phyloP scores from a whole-genome alignment of 1,284 basidiomycete species.

The Puccinia coronata region DNA sequence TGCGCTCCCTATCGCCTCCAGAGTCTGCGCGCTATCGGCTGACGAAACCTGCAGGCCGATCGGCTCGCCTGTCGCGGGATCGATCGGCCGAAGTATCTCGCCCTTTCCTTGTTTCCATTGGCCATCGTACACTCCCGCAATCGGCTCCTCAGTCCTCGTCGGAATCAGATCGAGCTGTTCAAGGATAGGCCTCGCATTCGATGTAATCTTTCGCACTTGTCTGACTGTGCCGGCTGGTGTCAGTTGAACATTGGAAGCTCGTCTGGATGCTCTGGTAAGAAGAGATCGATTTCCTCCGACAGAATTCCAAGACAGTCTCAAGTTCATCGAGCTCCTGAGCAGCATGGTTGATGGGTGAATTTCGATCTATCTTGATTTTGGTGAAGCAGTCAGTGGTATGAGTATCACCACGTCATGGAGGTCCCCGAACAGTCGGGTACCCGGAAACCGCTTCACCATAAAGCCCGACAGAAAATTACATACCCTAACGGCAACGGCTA shows the following conservation, averaged over 20 bases:
- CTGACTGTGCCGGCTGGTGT: not conserved
- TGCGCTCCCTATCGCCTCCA: conserved; percentile 67
- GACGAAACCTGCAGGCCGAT: conserved; percentile 57
- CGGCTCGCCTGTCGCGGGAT: conserved; percentile 54
- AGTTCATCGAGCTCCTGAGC: not conserved
- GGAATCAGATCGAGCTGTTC: conserved; percentile 37
- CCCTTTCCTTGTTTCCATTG: conserved; percentile 51
- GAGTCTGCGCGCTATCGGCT: conserved; percentile 71
- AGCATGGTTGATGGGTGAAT: not conserved
- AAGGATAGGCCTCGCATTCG: conserved; percentile 20
- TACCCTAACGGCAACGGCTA: too few relatives aligned
- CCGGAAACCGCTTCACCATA: too few relatives aligned
- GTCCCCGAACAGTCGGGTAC: too few relatives aligned
- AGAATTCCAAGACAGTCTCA: not conserved
- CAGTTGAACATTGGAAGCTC: not conserved
- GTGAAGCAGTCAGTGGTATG: not conserved
- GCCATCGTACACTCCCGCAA: conserved; percentile 55
- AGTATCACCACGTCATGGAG: too few relatives aligned
- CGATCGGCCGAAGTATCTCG: conserved; percentile 51
- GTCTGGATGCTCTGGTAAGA: not conserved
- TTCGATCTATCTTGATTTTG: not conserved
- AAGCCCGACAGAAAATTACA: too few relatives aligned
- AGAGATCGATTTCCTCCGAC: not conserved
- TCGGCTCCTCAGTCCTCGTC: not conserved
- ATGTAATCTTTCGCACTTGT: conserved; percentile 12